A percentile compares a stretch with the other conserved stretches of the same genome.
Evolutionary conservation across 768 basidiomycete genomes (phyloP).

Genomic region (Boletellus emodensis): DNA sequence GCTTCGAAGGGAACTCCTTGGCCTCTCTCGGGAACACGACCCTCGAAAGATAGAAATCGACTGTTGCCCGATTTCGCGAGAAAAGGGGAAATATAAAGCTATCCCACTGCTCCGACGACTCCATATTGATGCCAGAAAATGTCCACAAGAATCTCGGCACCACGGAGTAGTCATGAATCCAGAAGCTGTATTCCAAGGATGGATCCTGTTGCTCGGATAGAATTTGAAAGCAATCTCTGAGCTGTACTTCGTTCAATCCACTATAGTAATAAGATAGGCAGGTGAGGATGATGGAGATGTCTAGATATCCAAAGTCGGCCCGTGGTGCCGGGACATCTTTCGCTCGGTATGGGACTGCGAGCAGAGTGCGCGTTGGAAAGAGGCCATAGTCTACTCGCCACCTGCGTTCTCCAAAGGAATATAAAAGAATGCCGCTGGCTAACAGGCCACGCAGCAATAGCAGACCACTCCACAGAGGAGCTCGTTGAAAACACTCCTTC

Average conservation of each 20-base stretch:
- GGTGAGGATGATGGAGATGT: slow-evolving; percentile 16
- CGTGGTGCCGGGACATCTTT: slow-evolving; percentile 23
- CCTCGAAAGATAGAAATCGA: background rate
- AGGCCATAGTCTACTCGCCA: slow-evolving; percentile 28
- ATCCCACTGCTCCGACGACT: background rate
- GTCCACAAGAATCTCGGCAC: background rate
- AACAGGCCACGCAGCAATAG: slow-evolving; percentile 32
- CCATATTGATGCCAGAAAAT: background rate
- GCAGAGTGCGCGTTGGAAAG: slow-evolving; percentile 2
- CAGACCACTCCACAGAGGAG: slow-evolving; percentile 12
- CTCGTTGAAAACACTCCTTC: background rate
- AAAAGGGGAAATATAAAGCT: background rate
- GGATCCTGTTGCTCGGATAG: background rate
- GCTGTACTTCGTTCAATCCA: slow-evolving; percentile 16
- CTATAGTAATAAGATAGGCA: slow-evolving; percentile 22
- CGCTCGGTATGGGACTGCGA: slow-evolving; percentile 28
- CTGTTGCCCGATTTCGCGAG: background rate
- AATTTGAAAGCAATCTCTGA: slow-evolving; percentile 13
- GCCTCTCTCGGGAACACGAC: background rate
- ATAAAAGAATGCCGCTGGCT: slow-evolving; percentile 17
- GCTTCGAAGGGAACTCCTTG: background rate
- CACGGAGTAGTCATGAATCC: background rate
- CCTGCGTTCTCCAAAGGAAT: slow-evolving; percentile 16
- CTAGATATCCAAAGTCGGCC: slow-evolving; percentile 28
- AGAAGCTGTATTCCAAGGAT: background rate